A percentile compares a stretch with the other conserved stretches of the same genome.
These are phyloP conservation scores for Fraxinus excelsior DNA, from an alignment of 257 asterid genomes.

Conservation along the genomic window DNA sequence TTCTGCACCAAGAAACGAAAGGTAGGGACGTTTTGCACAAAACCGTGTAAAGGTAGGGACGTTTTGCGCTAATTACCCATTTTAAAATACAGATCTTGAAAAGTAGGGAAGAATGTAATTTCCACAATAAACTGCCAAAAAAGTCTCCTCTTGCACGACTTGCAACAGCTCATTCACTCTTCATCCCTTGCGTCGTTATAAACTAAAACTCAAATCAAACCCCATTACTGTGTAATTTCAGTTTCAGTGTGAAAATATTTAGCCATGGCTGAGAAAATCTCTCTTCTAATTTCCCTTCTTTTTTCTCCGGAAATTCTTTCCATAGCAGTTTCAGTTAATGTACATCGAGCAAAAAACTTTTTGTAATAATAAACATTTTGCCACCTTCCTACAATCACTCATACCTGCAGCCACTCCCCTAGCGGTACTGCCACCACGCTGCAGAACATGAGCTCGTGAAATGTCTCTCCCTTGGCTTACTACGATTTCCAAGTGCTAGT, in stretches of 20 bases:
- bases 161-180: background rate
- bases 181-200: background rate
- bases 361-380: background rate
- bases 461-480: too few relatives aligned
- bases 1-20: too few relatives aligned
- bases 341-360: background rate
- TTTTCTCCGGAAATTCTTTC: background rate
- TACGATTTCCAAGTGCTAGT: too few relatives aligned
- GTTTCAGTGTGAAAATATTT: too few relatives aligned
- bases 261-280: slow-evolving; percentile 8
- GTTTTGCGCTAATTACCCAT: too few relatives aligned
- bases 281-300: too few relatives aligned
- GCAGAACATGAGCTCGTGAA: background rate
- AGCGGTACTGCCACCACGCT: background rate
- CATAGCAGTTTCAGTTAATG: background rate
- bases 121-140: too few relatives aligned
- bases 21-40: too few relatives aligned
- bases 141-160: too few relatives aligned
- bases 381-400: background rate
- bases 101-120: too few relatives aligned
- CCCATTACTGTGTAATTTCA: background rate
- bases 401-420: background rate
- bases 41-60: too few relatives aligned
- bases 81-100: too few relatives aligned
- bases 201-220: background rate